A percentile compares a stretch with the other conserved stretches of the same genome.
phyloP scores from a whole-genome alignment of 2,329 filamentous ascomycete species.

The Pezicula radicicola region DNA sequence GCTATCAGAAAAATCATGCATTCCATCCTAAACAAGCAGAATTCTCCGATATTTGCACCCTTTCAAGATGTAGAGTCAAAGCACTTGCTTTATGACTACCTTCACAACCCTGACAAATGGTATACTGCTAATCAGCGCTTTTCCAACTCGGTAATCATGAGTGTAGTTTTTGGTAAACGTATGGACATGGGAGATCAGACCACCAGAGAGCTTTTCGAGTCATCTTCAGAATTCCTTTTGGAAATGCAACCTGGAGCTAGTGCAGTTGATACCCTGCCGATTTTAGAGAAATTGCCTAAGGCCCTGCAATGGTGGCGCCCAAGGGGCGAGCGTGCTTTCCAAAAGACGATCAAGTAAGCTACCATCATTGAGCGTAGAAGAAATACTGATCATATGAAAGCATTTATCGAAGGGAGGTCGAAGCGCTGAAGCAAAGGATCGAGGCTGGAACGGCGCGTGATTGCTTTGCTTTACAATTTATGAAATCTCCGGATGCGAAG shows the following conservation, averaged over 20 bases:
- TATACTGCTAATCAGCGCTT: slow-evolving; percentile 22
- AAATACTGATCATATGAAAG: slow-evolving; percentile 1
- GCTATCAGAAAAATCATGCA: slow-evolving; percentile 26
- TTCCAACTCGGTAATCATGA: slow-evolving; percentile 27
- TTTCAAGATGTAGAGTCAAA: slow-evolving; percentile 28
- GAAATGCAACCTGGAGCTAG: slow-evolving; percentile 27
- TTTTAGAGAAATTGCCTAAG: slow-evolving; percentile 27
- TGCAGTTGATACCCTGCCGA: slow-evolving; percentile 29
- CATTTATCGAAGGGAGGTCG: slow-evolving; percentile 23
- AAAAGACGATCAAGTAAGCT: slow-evolving; percentile 13
- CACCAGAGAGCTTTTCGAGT: slow-evolving; percentile 16
- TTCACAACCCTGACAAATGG: slow-evolving; percentile 21
- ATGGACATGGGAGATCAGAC: slow-evolving; percentile 17
- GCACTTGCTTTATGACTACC: slow-evolving; percentile 22
- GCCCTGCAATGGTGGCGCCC: slow-evolving; percentile 27
- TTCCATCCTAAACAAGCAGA: slow-evolving; percentile 20
- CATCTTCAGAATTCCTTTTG: slow-evolving; percentile 20
- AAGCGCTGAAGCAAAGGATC: slow-evolving; percentile 18
- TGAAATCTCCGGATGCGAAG: slow-evolving; percentile 20
- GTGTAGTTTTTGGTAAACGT: slow-evolving; percentile 24
- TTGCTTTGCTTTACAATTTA: slow-evolving; percentile 29
- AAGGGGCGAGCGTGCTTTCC: slow-evolving; percentile 18
- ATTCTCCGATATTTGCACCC: slow-evolving; percentile 11
- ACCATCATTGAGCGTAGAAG: background rate
- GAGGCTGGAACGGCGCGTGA: slow-evolving; percentile 20